Percentiles rank a stretch among this genome's conserved stretches.
Evolutionary conservation across 306 rosid genomes (phyloP).

Genomic region (cucumber (Cucumis sativus)): DNA sequence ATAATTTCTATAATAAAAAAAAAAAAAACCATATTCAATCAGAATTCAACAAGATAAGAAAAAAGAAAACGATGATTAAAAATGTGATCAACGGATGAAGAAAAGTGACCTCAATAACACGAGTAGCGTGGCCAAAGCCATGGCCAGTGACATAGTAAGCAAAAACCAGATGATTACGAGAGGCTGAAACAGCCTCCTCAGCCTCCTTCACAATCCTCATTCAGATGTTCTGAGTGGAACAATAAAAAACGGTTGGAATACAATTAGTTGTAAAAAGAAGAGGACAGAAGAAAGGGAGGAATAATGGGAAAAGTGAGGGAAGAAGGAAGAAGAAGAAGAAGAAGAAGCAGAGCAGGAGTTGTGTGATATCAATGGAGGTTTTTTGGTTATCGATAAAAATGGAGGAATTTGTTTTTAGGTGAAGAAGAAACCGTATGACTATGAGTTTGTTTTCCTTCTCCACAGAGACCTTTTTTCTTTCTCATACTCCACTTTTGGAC

Average conservation of each 20-base stretch:
- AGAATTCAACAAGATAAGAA: background rate
- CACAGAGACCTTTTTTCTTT: background rate
- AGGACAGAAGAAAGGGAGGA: background rate
- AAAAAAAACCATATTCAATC: background rate
- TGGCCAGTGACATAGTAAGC: conserved; percentile 95
- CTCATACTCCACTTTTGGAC: background rate
- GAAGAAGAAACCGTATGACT: background rate
- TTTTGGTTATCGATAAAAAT: background rate
- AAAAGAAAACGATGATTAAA: background rate
- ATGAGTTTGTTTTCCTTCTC: background rate
- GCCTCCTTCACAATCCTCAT: conserved; percentile 69
- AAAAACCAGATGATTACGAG: conserved; percentile 69
- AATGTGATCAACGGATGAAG: background rate
- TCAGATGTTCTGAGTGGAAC: background rate
- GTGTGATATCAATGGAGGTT: background rate
- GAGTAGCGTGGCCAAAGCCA: conserved; percentile 97
- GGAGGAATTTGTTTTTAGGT: background rate
- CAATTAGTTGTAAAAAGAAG: background rate
- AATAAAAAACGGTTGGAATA: background rate
- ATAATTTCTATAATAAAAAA: background rate
- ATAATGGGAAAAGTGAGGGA: background rate
- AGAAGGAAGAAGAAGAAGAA: background rate
- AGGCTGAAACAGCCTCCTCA: conserved; percentile 70
- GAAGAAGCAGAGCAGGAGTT: background rate
- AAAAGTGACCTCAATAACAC: conserved; percentile 73